Base-by-base conservation (phyloP, 768 basidiomycete genomes). In the Mycena polygramma region DNA sequence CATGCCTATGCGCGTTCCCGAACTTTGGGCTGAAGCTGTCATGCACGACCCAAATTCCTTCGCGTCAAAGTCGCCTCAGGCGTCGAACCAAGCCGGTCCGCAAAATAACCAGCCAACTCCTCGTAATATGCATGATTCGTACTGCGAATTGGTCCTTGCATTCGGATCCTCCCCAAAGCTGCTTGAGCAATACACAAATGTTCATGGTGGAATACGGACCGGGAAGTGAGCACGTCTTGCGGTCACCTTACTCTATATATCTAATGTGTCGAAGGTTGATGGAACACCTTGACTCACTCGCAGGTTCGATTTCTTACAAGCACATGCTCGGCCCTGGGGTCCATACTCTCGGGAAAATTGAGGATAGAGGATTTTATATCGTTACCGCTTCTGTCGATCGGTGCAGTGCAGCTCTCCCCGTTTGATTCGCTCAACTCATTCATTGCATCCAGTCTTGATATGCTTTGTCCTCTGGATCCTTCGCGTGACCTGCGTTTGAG, bases 381-480 rank as follows among this genome's bases (percentile, higher is more conserved):
- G 94, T 94, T 15, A 95, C 94, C 2, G 94, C 94, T 43, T 89
- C 91, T 8, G 94, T 94, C 3, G 94, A 96, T 75, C 82, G 94
- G 91, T 89, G 65, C 39, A 80, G 62, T 17, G 61, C 15, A 46
- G 51, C 4, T 57, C 24, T 37, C 22, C 45, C 24, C 6, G 39
- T 8, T 46, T 9, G 35, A 10, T 60, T 51, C 39, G 48, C n/a
- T 48, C 37, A 22, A 68, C 61, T 58, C 7, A 20, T 41, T 49
- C 26, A 53, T 37, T n/a, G 17, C 49, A 43, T 46, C 17, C 36
- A 92, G 91, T 58, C 79, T 93, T 36, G 92, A 93, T 72, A 90
- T 93, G 89, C 79, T 93, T 14, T 81, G 87, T 1, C 82, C 87
- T 14, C 79, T 94, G 17, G 79, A 87, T 61, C 87, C 91, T 13